Evolutionary conservation across 2,329 filamentous ascomycete species (phyloP).

Genomic region (Aspergillus floridensis): DNA sequence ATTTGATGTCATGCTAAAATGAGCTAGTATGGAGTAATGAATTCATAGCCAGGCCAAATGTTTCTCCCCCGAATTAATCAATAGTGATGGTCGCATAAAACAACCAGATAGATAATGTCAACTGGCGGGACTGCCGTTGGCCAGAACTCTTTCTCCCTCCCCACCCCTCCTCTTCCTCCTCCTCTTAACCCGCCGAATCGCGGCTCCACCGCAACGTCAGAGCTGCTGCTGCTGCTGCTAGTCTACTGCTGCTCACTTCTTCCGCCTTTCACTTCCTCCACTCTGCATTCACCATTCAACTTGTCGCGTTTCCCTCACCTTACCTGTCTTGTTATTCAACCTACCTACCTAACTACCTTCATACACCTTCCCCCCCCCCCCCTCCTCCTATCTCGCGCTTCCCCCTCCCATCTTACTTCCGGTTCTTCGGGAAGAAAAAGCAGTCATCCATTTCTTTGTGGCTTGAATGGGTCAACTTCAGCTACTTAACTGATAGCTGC

Average conservation of each 20-base stretch:
- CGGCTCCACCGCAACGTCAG: slow-evolving; percentile 21
- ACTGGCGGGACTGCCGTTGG: background rate
- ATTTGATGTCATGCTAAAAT: too few relatives aligned
- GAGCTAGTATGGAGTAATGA: too few relatives aligned
- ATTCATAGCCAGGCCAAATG: too few relatives aligned
- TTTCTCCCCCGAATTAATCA: too few relatives aligned
- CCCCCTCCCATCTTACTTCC: too few relatives aligned
- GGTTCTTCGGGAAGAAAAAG: too few relatives aligned
- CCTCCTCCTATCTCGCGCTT: background rate
- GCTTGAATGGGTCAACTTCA: background rate
- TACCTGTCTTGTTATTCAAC: background rate
- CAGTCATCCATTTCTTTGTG: background rate
- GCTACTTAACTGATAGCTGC: background rate
- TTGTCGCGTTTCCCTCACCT: background rate
- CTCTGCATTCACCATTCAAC: slow-evolving; percentile 1
- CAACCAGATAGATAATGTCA: background rate
- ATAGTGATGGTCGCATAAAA: too few relatives aligned
- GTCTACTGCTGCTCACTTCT: background rate
- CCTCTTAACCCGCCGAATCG: slow-evolving; percentile 7
- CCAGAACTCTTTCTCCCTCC: background rate
- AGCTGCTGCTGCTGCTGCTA: slow-evolving; percentile 8
- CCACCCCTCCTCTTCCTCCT: background rate
- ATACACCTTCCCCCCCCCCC: background rate
- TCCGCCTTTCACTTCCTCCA: background rate
- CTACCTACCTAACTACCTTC: background rate